Evolutionary conservation across 139 green algal species (phyloP).

Genomic region (Chlamydomonas sp.): DNA sequence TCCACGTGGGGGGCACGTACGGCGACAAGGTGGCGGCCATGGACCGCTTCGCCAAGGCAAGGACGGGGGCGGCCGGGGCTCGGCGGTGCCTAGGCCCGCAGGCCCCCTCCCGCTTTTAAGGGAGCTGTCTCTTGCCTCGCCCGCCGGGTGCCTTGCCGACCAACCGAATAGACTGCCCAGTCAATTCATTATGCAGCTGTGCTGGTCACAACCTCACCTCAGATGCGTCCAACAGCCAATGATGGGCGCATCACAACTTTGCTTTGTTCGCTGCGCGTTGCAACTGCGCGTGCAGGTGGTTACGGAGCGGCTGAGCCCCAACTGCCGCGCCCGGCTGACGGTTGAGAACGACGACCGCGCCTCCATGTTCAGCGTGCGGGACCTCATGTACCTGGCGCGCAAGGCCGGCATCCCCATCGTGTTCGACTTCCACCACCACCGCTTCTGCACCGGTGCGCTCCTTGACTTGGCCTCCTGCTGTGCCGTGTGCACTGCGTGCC

Average conservation of each 20-base stretch:
- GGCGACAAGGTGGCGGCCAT: conserved; percentile 68
- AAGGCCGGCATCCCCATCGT: conserved; percentile 64
- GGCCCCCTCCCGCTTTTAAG: too few relatives aligned
- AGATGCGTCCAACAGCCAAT: too few relatives aligned
- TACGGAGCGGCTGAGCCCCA: conserved; percentile 50
- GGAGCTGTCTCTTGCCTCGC: too few relatives aligned
- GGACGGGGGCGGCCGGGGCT: not conserved
- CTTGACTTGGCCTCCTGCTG: not conserved
- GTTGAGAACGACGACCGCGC: conserved; percentile 80
- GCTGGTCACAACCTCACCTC: not conserved
- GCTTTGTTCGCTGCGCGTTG: not conserved
- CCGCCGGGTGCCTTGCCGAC: too few relatives aligned
- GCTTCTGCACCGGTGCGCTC: conserved; percentile 42
- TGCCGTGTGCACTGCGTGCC: not conserved
- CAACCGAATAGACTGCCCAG: too few relatives aligned
- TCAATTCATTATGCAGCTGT: not conserved
- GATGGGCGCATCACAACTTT: not conserved
- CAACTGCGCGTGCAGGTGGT: conserved; percentile 39
- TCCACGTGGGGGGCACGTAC: conserved; percentile 73
- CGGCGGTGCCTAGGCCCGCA: not conserved
- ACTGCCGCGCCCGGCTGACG: conserved; percentile 66
- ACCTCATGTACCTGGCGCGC: conserved; percentile 60
- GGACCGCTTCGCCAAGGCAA: conserved; percentile 62
- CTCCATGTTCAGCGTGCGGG: conserved; percentile 55
- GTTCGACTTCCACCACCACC: conserved; percentile 84